Conservation (phyloP, 2,329 filamentous ascomycete species). For the Paraconiothyrium sp. region DNA sequence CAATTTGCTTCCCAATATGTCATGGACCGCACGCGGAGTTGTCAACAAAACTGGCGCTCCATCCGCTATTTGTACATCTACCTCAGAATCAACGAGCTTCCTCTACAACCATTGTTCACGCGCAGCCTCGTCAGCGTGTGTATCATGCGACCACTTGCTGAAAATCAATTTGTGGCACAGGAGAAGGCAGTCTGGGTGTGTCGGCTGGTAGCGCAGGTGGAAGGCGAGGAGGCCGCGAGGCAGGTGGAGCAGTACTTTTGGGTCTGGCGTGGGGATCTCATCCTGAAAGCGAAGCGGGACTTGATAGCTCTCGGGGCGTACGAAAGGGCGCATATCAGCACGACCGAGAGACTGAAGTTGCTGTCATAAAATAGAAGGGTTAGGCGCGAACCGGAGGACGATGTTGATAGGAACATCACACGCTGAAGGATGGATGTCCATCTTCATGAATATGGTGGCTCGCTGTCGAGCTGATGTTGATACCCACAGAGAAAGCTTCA, state of each 20-base stretch:
- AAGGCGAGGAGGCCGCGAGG: constrained; percentile 39
- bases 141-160: constrained; percentile 37
- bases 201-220: constrained; percentile 36
- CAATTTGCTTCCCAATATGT: constrained; percentile 48
- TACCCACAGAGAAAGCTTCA: too few species aligned
- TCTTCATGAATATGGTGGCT: too few species aligned
- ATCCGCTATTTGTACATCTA: constrained; percentile 42
- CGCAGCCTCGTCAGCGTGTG: constrained; percentile 37
- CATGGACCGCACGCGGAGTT: constrained; percentile 32
- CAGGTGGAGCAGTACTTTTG: constrained; percentile 40
- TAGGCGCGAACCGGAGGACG: not conserved
- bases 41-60: constrained; percentile 34
- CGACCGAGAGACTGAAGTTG: constrained; percentile 42
- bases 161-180: constrained; percentile 41
- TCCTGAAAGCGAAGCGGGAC: constrained; percentile 33
- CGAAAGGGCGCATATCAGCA: constrained; percentile 37
- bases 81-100: constrained; percentile 28
- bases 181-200: constrained; percentile 42
- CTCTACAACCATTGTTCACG: constrained; percentile 42
- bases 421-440: too few species aligned
- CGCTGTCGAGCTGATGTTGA: too few species aligned
- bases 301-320: constrained; percentile 30
- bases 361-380: constrained; percentile 17
- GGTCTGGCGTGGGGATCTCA: constrained; percentile 41
- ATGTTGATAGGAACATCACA: not conserved